Base-by-base conservation (phyloP, 2,329 filamentous ascomycete species). In the Plenodomus lindquistii region DNA sequence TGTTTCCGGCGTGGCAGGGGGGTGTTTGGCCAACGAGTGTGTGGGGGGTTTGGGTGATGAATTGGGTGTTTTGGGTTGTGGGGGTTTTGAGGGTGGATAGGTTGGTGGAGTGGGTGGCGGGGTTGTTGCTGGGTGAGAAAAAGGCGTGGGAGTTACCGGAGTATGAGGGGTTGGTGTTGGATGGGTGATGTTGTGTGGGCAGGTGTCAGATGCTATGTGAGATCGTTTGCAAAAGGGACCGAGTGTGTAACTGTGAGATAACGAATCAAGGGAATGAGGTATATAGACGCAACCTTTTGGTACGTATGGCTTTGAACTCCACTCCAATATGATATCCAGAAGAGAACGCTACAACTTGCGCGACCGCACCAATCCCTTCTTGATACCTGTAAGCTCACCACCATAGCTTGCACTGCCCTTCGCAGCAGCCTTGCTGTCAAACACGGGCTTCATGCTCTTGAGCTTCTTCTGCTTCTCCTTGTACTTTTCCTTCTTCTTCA, bases 401-500 rank as follows among this genome's bases (percentile, higher is more conserved):
- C 84, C 84, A 77, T 99, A 99, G 42, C 56, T 62, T 1, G 63
- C 65, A 24, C 61, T 59, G 4, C 44, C 91, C 84, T 61, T 89
- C 85, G 76, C 95, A 86, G 53, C 90, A 89, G 59, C 90, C n/a
- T 31, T 31, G 34, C 56, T 60, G 74, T 91, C 90, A 78, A 92
- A 97, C 13, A 90, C 80, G 8, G 89, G 83, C 77, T 88, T 90
- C 79, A 92, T 89, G 69, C 88, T 93, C 65, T 84, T 85, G 68
- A 97, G 76, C 81, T 97, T 97, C 89, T 97, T 97, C 83, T 93
- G 88, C 82, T 96, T 97, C 73, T 91, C 88, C 70, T 95, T 91
- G 73, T 85, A 99, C 84, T 91, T 91, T 85, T 91, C 91, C 75
- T 91, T 85, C 87, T 97, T 97, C 87, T 97, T 99, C 58, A 97